Evolutionary conservation across 257 asterid genomes (phyloP), one percentile per base, ranked within the genome.

Genomic region (Nicotiana tabacum): DNA sequence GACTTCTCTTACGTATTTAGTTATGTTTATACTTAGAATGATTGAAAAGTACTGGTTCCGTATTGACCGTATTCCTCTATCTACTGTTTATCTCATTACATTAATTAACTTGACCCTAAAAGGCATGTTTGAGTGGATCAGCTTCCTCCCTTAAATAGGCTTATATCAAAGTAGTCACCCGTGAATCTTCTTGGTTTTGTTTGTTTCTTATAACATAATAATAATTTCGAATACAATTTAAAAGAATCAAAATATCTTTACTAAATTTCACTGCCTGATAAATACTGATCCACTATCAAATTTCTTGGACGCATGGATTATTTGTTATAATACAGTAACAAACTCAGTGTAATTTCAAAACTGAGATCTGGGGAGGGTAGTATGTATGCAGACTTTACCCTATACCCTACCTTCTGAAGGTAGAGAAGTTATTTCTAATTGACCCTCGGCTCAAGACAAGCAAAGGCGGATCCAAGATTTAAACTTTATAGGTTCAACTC

Each of bases 31-130:
- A 76, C 18, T 53, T 51, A 15, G 17, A 51, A 76, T 76, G 64
- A 53, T 29, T 5, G 80, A 16, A 0, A 48, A 1, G 81, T 83
- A 83, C 80, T 60, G 33, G 35, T 85, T 91, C 94, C 92, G 90
- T 91, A 88, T 88, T 77, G 82, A 81, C 93, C 89, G 90, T 86
- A 88, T 85, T 51, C 78, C 70, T 48, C 29, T 72, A 72, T 72
- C 74, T 35, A 13, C 33, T 3, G 48, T 77, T 29, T 48, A 12
- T 29, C 29, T 8, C 43, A 51, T 76, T 51, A 43, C 78, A 74
- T 48, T 48, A 0, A 46, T 24, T 24, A 74, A 74, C 61, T 74
- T 65, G 17, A 4, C n/a, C 18, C 9, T 29, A 29, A 13, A 29
- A 51, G 65, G 30, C 80, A 76, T 29, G 57, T 76, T 16, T 76